Evolutionary conservation across 2,329 filamentous ascomycete genomes (phyloP).

Genomic region (Clonostachys chloroleuca): DNA sequence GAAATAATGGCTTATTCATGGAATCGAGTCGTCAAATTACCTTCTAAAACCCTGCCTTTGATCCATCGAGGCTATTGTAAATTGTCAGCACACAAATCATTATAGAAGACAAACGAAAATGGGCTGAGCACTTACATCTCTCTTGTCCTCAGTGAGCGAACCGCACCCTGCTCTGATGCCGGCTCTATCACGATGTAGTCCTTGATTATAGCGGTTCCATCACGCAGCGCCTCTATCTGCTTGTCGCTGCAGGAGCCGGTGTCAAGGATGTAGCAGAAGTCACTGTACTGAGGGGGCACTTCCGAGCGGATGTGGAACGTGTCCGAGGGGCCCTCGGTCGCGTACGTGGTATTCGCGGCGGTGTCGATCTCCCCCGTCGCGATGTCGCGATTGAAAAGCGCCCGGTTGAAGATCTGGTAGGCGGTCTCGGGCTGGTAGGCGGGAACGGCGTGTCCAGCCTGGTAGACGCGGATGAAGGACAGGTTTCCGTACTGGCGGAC

Average conservation of each 20-base stretch:
- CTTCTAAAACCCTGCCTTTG: no score
- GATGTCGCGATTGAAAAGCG: slow-evolving; percentile 19
- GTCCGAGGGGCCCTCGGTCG: slow-evolving; percentile 10
- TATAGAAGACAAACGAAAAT: no score
- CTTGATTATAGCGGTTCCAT: slow-evolving; percentile 6
- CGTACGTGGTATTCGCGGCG: slow-evolving; percentile 6
- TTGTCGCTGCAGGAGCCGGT: slow-evolving; percentile 8
- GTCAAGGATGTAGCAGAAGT: slow-evolving; percentile 15
- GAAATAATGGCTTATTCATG: no score
- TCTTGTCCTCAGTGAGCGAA: no score
- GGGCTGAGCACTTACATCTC: no score
- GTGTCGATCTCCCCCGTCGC: slow-evolving; percentile 12
- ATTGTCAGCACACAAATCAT: no score
- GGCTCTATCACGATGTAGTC: slow-evolving; percentile 7
- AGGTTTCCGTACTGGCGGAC: slow-evolving; percentile 66
- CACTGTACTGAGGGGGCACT: slow-evolving; percentile 9
- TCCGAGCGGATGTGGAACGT: slow-evolving; percentile 9
- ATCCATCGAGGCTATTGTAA: no score
- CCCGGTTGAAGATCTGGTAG: slow-evolving; percentile 56
- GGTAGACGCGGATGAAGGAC: slow-evolving; percentile 52
- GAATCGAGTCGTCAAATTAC: no score
- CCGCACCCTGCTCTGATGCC: neutral
- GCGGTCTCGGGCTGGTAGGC: slow-evolving; percentile 56
- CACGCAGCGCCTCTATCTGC: slow-evolving; percentile 6
- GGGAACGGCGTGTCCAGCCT: slow-evolving; percentile 52